A percentile compares a stretch with the other conserved stretches of the same genome.
phyloP scores from a whole-genome alignment of 139 green algal species.

The Asterochloris sp. region DNA sequence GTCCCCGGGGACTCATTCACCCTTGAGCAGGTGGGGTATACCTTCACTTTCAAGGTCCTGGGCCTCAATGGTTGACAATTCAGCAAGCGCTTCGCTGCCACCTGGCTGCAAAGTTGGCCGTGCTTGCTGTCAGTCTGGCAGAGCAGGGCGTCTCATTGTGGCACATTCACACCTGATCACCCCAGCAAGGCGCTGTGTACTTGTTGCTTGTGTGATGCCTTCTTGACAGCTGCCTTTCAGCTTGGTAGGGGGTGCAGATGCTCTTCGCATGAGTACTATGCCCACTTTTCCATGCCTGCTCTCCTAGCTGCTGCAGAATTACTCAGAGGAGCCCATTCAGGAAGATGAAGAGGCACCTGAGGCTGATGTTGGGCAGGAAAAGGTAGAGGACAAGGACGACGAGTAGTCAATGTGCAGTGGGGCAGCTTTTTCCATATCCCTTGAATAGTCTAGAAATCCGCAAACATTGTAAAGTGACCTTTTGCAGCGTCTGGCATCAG shows the following conservation, averaged over 20 bases:
- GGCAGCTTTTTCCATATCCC: no score
- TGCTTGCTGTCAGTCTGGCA: background rate
- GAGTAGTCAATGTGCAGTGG: background rate
- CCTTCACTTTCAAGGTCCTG: background rate
- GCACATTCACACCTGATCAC: no score
- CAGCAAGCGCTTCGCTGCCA: background rate
- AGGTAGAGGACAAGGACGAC: constrained; percentile 24
- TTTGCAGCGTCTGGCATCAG: no score
- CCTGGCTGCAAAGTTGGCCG: background rate
- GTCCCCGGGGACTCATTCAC: constrained; percentile 65
- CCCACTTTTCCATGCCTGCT: background rate
- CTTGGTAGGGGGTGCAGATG: background rate
- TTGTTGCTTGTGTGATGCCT: background rate
- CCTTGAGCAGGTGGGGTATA: constrained; percentile 10
- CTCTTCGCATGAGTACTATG: background rate
- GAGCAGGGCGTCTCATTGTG: background rate
- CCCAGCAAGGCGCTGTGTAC: background rate
- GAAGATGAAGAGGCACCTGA: constrained; percentile 25
- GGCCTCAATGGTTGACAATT: background rate
- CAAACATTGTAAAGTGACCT: no score
- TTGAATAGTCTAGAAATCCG: no score
- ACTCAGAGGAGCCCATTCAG: constrained; percentile 28
- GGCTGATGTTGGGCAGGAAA: background rate
- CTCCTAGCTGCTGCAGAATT: constrained; percentile 11
- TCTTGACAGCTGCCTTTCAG: background rate